These are phyloP conservation scores for Rosa lucieae DNA, from an alignment of 306 rosid genomes.

Conservation along the genomic window DNA sequence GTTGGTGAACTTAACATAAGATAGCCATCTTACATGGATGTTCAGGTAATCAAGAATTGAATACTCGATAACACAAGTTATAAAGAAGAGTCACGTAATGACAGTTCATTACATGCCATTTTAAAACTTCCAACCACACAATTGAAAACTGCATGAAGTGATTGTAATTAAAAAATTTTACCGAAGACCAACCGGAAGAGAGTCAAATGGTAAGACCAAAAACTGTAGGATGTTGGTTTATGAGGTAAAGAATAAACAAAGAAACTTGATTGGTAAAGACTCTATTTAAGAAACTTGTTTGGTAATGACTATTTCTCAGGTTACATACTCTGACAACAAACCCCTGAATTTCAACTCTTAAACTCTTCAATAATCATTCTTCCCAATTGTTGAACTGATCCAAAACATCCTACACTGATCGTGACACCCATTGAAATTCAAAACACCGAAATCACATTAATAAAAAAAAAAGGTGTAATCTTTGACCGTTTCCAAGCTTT, in stretches of 20 bases:
- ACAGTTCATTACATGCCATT: background rate
- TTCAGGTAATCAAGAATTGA: background rate
- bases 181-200: background rate
- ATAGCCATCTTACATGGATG: background rate
- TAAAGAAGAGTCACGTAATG: background rate
- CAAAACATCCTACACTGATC: background rate
- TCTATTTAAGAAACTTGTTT: background rate
- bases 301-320: background rate
- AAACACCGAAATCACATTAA: background rate
- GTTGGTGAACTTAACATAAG: background rate
- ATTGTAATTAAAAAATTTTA: background rate
- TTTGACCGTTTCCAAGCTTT: conserved; percentile 22
- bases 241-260: background rate
- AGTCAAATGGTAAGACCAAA: background rate
- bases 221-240: background rate
- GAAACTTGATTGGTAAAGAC: background rate
- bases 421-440: background rate
- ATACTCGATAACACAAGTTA: background rate
- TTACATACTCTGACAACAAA: background rate
- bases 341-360: background rate
- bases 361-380: background rate
- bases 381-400: background rate
- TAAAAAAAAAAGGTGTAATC: background rate
- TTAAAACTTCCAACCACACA: background rate
- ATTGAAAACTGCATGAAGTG: background rate